phyloP scores from a whole-genome alignment of 2,329 filamentous ascomycete genomes.

The Neobulgaria alba region DNA sequence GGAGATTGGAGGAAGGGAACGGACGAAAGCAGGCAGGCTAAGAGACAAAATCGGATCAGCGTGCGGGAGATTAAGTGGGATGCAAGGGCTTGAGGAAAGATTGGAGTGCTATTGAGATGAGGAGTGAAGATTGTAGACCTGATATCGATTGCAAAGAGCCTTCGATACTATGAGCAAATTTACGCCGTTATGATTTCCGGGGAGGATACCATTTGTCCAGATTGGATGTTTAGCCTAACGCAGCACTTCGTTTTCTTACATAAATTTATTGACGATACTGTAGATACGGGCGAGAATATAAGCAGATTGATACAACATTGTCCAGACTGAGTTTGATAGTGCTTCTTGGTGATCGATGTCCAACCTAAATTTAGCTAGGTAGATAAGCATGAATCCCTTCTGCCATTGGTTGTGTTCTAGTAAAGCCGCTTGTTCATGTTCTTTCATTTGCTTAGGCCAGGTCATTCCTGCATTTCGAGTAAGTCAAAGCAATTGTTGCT shows the following conservation, averaged over 20 bases:
- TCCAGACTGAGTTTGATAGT: too few species aligned
- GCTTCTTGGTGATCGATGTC: too few species aligned
- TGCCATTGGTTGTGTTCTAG: too few species aligned
- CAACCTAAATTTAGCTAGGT: too few species aligned
- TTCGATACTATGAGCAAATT: slow-evolving; percentile 1
- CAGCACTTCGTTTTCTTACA: background rate
- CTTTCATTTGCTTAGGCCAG: too few species aligned
- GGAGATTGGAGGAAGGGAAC: slow-evolving; percentile 7
- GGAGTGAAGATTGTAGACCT: background rate
- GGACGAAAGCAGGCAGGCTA: slow-evolving; percentile 4
- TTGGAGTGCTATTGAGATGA: background rate
- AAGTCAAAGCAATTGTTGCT: too few species aligned
- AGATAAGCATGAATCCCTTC: too few species aligned
- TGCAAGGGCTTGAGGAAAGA: slow-evolving; percentile 1
- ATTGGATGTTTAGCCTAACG: background rate
- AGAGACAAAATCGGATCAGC: slow-evolving; percentile 7
- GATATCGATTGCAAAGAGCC: background rate
- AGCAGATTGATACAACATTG: too few species aligned
- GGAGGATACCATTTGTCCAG: background rate
- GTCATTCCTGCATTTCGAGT: too few species aligned
- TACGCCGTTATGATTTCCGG: slow-evolving; percentile 6
- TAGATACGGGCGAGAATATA: background rate
- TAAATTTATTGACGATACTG: background rate
- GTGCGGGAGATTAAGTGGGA: slow-evolving; percentile 18
- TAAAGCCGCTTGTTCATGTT: too few species aligned